These are phyloP conservation scores for Eucalyptus cloeziana DNA, from an alignment of 345 rosid genomes.

Conservation along the genomic window DNA sequence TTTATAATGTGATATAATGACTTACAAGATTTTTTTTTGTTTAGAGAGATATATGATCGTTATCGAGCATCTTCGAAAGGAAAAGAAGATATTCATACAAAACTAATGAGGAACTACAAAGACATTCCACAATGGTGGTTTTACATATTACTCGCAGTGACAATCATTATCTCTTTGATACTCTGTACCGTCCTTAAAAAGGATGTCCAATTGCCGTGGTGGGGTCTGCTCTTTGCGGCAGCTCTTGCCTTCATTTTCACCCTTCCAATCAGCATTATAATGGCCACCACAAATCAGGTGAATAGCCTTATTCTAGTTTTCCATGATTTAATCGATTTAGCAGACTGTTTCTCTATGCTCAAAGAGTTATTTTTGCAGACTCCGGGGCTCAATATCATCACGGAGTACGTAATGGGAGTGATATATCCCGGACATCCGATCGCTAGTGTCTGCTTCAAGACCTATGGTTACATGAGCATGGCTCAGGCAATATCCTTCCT, in stretches of 20 bases:
- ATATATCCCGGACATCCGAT: constrained; percentile 79
- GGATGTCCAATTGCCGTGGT: constrained; percentile 8
- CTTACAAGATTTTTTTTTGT: background rate
- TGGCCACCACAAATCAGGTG: constrained; percentile 8
- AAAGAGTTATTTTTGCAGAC: constrained; percentile 22
- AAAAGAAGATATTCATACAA: constrained; percentile 2
- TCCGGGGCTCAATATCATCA: constrained; percentile 79
- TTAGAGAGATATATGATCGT: background rate
- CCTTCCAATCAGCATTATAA: constrained; percentile 11
- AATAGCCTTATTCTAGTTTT: background rate
- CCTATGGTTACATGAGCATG: constrained; percentile 84
- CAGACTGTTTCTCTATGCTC: background rate
- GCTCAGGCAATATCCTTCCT: constrained; percentile 93
- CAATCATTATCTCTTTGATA: background rate
- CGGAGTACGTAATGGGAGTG: constrained; percentile 78
- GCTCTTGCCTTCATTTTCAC: constrained; percentile 8
- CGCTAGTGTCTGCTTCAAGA: constrained; percentile 93
- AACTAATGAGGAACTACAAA: background rate
- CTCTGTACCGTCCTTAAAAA: background rate
- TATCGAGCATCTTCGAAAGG: background rate
- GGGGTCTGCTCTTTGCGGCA: constrained; percentile 1
- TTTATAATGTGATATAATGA: background rate
- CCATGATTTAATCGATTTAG: background rate
- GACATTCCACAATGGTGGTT: constrained; percentile 9
- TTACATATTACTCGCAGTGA: background rate